A percentile compares a stretch with the other conserved stretches of the same genome.
These are phyloP conservation scores for Diaporthe sp. DNA, from an alignment of 2,329 filamentous ascomycete species.

Conservation along the genomic window DNA sequence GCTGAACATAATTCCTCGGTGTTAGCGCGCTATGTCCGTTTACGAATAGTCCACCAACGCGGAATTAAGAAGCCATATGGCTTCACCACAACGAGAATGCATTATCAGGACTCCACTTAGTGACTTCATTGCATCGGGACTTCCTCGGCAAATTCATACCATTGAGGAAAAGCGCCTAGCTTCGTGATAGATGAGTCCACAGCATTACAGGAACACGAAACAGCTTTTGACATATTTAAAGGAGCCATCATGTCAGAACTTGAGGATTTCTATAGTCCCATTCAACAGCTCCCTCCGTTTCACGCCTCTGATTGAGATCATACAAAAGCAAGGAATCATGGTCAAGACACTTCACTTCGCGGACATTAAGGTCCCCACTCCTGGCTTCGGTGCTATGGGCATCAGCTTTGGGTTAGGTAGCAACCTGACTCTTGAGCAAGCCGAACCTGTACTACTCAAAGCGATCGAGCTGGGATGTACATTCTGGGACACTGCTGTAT, in stretches of 20 bases:
- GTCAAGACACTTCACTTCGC: neutral
- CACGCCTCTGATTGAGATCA: no score
- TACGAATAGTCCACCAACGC: neutral
- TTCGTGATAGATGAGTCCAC: neutral
- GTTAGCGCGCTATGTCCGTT: conserved; percentile 17
- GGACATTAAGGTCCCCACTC: conserved; percentile 53
- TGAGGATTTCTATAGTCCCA: neutral
- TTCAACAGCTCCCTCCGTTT: neutral
- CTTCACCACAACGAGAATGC: neutral
- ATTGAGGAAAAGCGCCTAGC: neutral
- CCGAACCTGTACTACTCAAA: conserved; percentile 62
- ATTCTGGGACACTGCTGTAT: conserved; percentile 60
- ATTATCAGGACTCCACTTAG: neutral
- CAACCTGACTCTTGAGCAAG: conserved; percentile 57
- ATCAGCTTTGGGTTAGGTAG: conserved; percentile 57
- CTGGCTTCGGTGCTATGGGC: conserved; percentile 65
- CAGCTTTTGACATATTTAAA: neutral
- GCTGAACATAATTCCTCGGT: conserved; percentile 1
- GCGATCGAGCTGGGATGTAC: conserved; percentile 61
- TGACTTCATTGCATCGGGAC: neutral
- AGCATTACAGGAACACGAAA: neutral
- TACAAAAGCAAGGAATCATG: neutral
- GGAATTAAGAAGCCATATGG: neutral
- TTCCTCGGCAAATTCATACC: conserved; percentile 6
- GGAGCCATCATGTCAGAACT: neutral